A percentile compares a stretch with the other conserved stretches of the same genome.
Evolutionary conservation across 768 basidiomycete genomes (phyloP).

Genomic region (Suillus alpinus): DNA sequence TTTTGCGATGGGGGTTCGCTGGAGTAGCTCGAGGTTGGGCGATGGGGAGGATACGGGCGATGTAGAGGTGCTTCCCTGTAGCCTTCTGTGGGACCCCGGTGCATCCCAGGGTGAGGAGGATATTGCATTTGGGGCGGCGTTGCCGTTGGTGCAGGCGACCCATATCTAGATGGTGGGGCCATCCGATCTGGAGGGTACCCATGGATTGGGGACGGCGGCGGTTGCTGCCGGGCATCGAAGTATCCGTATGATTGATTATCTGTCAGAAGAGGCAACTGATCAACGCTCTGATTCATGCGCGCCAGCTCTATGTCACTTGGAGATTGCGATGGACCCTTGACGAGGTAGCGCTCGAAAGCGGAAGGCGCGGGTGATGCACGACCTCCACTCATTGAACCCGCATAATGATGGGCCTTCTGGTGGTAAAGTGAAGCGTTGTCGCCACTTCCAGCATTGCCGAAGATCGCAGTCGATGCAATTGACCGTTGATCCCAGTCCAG

Average conservation of each 20-base stretch:
- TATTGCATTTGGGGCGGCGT: conserved; percentile 41
- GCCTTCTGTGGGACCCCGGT: conserved; percentile 30
- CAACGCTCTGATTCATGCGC: conserved; percentile 46
- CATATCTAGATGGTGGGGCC: conserved; percentile 25
- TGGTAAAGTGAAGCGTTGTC: conserved; percentile 41
- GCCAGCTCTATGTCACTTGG: conserved; percentile 51
- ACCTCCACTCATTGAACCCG: conserved; percentile 30
- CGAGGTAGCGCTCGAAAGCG: conserved; percentile 60
- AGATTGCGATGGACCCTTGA: conserved; percentile 38
- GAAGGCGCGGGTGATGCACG: conserved; percentile 40
- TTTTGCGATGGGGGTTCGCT: conserved; percentile 23
- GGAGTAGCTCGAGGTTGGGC: conserved; percentile 14
- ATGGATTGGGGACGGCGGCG: conserved; percentile 22
- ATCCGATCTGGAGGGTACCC: conserved; percentile 22
- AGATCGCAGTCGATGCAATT: conserved; percentile 56
- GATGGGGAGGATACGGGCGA: conserved; percentile 42
- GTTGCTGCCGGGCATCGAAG: conserved; percentile 12
- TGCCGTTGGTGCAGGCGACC: conserved; percentile 32
- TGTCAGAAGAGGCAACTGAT: conserved; percentile 61
- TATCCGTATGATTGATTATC: conserved; percentile 17
- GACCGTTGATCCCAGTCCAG: conserved; percentile 86
- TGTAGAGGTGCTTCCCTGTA: conserved; percentile 63
- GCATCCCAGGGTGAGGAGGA: conserved; percentile 30
- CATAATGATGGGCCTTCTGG: conserved; percentile 40
- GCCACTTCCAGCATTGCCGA: conserved; percentile 33